Evolutionary conservation across 2,329 filamentous ascomycete genomes (phyloP), one percentile per base, ranked within the genome.

Genomic region (Phoma sp.): DNA sequence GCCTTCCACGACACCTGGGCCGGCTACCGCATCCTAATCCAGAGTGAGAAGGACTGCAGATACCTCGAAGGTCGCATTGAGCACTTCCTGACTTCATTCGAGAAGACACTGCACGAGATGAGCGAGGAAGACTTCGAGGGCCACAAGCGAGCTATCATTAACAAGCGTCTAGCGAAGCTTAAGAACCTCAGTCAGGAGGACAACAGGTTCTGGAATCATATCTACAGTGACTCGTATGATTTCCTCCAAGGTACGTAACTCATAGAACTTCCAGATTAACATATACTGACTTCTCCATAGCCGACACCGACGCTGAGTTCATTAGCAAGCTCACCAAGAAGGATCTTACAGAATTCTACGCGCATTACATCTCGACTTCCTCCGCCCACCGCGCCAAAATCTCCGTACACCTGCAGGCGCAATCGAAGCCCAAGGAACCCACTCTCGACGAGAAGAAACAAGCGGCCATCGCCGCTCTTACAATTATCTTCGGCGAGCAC

Each of bases 141-240:
- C 40, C 91, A 98, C 78, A 96, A 96, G 79, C 85, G 90, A 64
- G 96, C 92, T 67, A 81, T 98, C 34, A 87, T 97, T 68, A 91
- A 90, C 71, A 92, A 92, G 77, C 82, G 91, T 14, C 79, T 96
- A 18, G 93, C 98, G 77, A 96, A 96, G 75, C 76, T 96, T 65
- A 96, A 96, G 82, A 98, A 97, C 62, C 79, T 99, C 39, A 85
- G 88, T 55, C 89, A 93, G 61, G 95, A 99, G 77, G 92, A 88
- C 5, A 84, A 82, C 49, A 84, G 91, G 37, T 88, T 96, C 71
- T 96, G 92, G 93, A 83, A 82, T 43, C 91, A 97, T 68, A 91
- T 99, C 63, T 84, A 86, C 43, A 89, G 84, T 46, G 93, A 97
- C 71, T 91, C 89, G 63, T 96, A 93, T 73, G 92, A 97, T 74